Percentiles rank a stretch among this genome's conserved stretches.
Conservation (phyloP, 257 asterid genomes). For the Nicotiana sylvestris region DNA sequence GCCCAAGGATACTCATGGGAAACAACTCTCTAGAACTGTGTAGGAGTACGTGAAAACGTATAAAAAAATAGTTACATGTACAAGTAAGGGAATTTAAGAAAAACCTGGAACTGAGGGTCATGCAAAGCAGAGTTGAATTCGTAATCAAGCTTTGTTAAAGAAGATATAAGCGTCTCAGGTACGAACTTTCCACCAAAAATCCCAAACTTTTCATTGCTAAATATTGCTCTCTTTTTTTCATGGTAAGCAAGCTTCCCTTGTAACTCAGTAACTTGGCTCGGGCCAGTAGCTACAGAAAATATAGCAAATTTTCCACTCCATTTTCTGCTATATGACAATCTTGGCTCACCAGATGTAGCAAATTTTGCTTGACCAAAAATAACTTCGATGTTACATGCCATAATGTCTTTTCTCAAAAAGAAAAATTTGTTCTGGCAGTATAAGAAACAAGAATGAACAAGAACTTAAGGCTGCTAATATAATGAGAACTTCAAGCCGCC, state of each 20-base stretch:
- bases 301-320: background rate
- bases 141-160: constrained; percentile 45
- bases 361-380: background rate
- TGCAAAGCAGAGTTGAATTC: constrained; percentile 30
- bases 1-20: background rate
- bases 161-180: constrained; percentile 54
- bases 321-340: background rate
- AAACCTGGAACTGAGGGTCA: constrained; percentile 57
- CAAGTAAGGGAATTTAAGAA: background rate
- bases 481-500: too few relatives aligned
- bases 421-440: background rate
- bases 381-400: constrained; percentile 17
- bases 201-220: constrained; percentile 52
- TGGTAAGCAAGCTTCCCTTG: constrained; percentile 7
- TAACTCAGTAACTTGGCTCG: background rate
- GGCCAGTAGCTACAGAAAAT: constrained; percentile 3
- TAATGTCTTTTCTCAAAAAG: background rate
- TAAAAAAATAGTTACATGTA: background rate
- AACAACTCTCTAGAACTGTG: background rate
- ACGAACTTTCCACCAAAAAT: constrained; percentile 68
- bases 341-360: background rate
- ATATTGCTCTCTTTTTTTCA: constrained; percentile 14
- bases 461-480: too few relatives aligned
- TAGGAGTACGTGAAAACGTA: background rate
- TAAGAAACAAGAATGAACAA: background rate